These are phyloP conservation scores for Metarhizium robertsii DNA, from an alignment of 2,329 filamentous ascomycete genomes.

Conservation along the genomic window DNA sequence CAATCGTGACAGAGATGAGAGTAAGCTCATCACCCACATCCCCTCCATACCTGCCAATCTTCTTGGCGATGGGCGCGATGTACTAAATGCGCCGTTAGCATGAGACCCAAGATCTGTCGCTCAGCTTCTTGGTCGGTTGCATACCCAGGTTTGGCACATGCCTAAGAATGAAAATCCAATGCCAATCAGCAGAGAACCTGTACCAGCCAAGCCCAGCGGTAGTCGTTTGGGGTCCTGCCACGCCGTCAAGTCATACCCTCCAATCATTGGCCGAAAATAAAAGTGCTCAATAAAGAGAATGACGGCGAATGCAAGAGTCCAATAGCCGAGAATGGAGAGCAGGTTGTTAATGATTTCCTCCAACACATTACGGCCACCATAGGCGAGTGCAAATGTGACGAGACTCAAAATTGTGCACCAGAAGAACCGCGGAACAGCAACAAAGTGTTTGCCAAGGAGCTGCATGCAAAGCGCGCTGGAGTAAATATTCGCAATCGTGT, in stretches of 20 bases:
- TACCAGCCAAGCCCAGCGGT: constrained; percentile 11
- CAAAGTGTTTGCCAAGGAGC: constrained; percentile 12
- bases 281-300: constrained; percentile 13
- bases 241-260: constrained; percentile 10
- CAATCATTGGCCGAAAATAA: constrained; percentile 9
- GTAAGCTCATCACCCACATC: constrained; percentile 8
- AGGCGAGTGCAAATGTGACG: constrained; percentile 11
- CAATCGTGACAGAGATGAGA: constrained; percentile 2
- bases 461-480: constrained; percentile 12
- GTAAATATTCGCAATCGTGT: constrained; percentile 12
- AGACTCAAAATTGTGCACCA: constrained; percentile 11
- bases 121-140: not conserved
- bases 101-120: not conserved
- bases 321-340: constrained; percentile 12
- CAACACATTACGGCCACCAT: constrained; percentile 12
- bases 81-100: not conserved
- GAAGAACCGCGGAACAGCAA: constrained; percentile 7
- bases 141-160: constrained; percentile 13
- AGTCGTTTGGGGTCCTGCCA: constrained; percentile 12
- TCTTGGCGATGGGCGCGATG: constrained; percentile 5
- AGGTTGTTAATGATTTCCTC: constrained; percentile 13
- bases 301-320: constrained; percentile 12
- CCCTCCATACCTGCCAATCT: constrained; percentile 5
- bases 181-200: constrained; percentile 9
- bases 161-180: constrained; percentile 10